Base-by-base conservation (phyloP, 2,329 filamentous ascomycete species). In the Macrophomina pseudophaseolina region DNA sequence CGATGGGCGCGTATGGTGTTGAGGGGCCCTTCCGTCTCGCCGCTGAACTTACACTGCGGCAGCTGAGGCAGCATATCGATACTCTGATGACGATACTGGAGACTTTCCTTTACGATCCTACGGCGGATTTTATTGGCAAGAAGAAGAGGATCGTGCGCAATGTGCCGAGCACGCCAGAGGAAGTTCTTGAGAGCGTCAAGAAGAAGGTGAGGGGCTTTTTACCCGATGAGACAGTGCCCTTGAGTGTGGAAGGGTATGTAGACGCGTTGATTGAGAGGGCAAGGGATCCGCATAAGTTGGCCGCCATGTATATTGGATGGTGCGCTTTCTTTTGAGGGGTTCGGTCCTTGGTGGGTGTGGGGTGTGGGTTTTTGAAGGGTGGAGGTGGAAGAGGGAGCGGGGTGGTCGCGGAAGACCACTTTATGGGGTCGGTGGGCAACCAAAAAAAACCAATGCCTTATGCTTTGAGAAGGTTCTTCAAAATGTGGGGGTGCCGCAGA, bases 251-350 rank as follows among this genome's bases (percentile, higher is more conserved):
- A 79, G 95, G 96, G 0, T 95, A 99, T 81, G 95, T 97, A n/a
- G 92, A 97, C 77, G 93, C 96, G 79, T 80, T 99, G 78, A 95
- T 99, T 72, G 88, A 90, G 75, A 90, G 94, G 81, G 95, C 96
- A 40, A 91, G 90, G 28, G 89, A 93, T 78, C 87, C 90, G 66
- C 86, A 82, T 74, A 96, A 95, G 77, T 79, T 99, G 79, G 88
- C 92, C 18, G 88, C 89, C 46, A 99, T 99, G 96, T 99, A 98
- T 79, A 97, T 98, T 80, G 95, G 95, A 23, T 98, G 94, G 94
- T 90, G 88, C 81, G 83, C 88, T 12, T 91, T 90, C 73, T 87
- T 90, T 68, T 90, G 76, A 70, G 60, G 23, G 23, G 23, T 23
- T 23, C 3, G 23, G 23, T 23, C 23, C 23, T 2, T 23, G 23